phyloP scores from a whole-genome alignment of 192 early-diverging fungal genomes.

The Dissophora globulifera region DNA sequence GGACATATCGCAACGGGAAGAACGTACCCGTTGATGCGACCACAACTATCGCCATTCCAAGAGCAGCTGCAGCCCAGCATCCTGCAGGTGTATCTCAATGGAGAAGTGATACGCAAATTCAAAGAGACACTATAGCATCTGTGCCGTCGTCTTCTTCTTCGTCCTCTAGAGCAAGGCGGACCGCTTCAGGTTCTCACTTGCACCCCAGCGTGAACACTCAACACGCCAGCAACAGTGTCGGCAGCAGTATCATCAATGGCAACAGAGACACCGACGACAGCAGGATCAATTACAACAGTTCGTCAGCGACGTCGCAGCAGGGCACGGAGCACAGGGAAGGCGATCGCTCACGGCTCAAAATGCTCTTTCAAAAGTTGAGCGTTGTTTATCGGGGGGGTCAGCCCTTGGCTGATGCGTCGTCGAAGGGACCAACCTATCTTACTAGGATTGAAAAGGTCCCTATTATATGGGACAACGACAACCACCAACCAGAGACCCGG shows the following conservation, averaged over 20 bases:
- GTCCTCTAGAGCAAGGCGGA: neutral
- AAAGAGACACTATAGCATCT: neutral
- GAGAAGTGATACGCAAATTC: neutral
- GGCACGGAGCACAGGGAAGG: neutral
- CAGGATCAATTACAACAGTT: too few relatives aligned
- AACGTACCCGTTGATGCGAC: neutral
- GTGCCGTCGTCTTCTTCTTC: neutral
- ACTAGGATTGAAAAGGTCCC: conserved; percentile 21
- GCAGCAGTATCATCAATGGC: too few relatives aligned
- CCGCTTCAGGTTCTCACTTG: neutral
- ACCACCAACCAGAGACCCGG: conserved; percentile 13
- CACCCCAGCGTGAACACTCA: neutral
- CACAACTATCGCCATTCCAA: neutral
- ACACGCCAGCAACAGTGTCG: neutral
- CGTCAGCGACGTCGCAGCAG: neutral
- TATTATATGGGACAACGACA: conserved; percentile 30
- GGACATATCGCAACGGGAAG: neutral
- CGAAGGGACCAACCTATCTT: neutral
- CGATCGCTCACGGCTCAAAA: neutral
- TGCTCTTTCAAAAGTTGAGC: conserved; percentile 11
- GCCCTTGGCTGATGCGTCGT: neutral
- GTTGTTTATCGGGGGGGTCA: neutral
- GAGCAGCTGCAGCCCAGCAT: neutral
- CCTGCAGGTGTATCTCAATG: conserved; percentile 3
- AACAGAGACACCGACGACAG: too few relatives aligned